Evolutionary conservation across 176 grass and related monocot species (phyloP), one percentile per base, ranked within the genome.

Genomic region (Ananas comosus): DNA sequence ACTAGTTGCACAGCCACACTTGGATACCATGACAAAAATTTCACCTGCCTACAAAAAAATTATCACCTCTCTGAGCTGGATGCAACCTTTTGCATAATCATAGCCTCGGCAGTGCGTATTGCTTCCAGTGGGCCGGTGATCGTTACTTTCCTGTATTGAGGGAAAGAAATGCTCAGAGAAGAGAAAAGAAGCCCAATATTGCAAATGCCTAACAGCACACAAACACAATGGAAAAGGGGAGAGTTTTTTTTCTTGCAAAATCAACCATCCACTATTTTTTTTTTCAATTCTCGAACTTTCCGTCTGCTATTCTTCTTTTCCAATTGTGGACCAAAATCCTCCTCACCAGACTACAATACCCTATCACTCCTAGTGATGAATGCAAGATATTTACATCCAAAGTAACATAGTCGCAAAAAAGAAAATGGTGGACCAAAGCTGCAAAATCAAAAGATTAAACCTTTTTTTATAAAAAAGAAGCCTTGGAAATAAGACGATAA

Each of bases 21-120:
- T 78, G 24, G 18, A 25, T 59, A 28, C 10, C 14, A 12, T 9
- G 21, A 21, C 56, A 61, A 61, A 61, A 61, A 18, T 61, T 21
- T 42, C 33, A 42, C 33, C 33, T 23, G 6, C 70, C 74, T 74
- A 63, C 70, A 52, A 53, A 33, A 23, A 25, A 50, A 51, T 52
- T n/a, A 76, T 82, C 81, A 87, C 82, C 82, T 85, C 67, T 99
- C 94, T 0, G 87, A 85, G 51, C 79, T 93, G 49, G 90, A 78
- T 16, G 89, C 76, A 80, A 99, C 94, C 82, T 86, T 99, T 80
- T 99, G 87, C 85, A 88, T 86, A 51, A 99, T 90, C 94, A 99
- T 91, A 50, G 84, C 74, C 75, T 99, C 90, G 0, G 94, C 94
- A 4, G 82, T 80, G 57, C 69, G 82, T 51, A 99, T 84, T 19